A percentile compares a stretch with the other conserved stretches of the same genome.
Evolutionary conservation across 2,329 filamentous ascomycete genomes (phyloP).

Genomic region (Chrysosporium queenslandicum): DNA sequence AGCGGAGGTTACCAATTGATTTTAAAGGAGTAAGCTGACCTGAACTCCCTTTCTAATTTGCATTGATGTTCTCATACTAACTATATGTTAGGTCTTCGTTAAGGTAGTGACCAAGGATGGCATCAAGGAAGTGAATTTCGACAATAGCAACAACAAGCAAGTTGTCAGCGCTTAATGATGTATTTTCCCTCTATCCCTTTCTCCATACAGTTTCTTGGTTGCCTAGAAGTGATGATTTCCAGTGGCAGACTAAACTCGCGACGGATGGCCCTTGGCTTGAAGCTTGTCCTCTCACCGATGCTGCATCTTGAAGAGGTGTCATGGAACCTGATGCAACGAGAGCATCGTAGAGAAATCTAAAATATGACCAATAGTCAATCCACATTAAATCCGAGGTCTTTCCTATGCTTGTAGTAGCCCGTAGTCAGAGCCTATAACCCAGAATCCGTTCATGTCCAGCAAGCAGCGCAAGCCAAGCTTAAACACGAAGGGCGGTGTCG

Average conservation of each 20-base stretch:
- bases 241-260: not conserved
- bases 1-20: conserved; percentile 91
- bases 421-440: too few species aligned
- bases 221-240: conserved; percentile 21
- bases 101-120: conserved; percentile 95
- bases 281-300: not conserved
- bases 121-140: conserved; percentile 71
- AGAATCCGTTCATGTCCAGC: too few species aligned
- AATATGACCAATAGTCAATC: too few species aligned
- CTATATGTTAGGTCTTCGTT: conserved; percentile 44
- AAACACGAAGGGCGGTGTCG: not conserved
- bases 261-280: not conserved
- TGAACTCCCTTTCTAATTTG: not conserved
- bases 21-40: conserved; percentile 74
- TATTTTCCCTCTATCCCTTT: conserved; percentile 17
- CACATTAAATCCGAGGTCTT: too few species aligned
- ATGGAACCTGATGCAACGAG: not conserved
- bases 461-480: too few species aligned
- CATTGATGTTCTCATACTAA: conserved; percentile 23
- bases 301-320: not conserved
- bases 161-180: conserved; percentile 37
- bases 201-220: conserved; percentile 19
- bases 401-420: too few species aligned
- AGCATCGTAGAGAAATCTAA: not conserved
- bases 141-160: conserved; percentile 55